phyloP scores from a whole-genome alignment of 2,329 filamentous ascomycete species.

The Diplodia seriata region DNA sequence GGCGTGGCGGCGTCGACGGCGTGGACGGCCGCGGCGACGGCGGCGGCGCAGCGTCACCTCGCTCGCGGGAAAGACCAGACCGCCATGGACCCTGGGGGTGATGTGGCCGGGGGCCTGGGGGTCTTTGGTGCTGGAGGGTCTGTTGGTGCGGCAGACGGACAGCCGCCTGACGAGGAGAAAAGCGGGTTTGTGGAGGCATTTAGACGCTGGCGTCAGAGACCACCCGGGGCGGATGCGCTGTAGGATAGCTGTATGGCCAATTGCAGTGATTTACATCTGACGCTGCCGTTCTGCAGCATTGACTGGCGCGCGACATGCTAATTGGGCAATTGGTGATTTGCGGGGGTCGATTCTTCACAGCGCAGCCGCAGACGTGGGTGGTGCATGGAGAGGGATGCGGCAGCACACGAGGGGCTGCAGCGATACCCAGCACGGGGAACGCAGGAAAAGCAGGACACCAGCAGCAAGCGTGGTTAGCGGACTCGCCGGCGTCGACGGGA shows the following conservation, averaged over 20 bases:
- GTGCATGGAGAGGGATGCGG: slow-evolving; percentile 14
- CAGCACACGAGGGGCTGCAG: neutral
- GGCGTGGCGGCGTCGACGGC: neutral
- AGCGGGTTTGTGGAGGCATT: slow-evolving; percentile 32
- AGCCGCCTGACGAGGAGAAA: slow-evolving; percentile 6
- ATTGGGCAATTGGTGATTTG: neutral
- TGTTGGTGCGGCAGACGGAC: slow-evolving; percentile 15
- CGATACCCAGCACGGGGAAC: slow-evolving; percentile 28
- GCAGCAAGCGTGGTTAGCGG: slow-evolving; percentile 15
- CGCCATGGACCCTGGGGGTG: slow-evolving; percentile 3
- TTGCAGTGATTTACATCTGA: neutral
- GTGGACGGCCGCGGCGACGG: neutral
- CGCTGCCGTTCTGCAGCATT: neutral
- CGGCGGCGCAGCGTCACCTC: slow-evolving; percentile 3
- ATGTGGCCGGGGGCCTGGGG: slow-evolving; percentile 22
- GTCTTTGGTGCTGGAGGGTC: slow-evolving; percentile 9
- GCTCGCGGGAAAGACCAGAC: slow-evolving; percentile 4
- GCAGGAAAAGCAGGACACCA: slow-evolving; percentile 12
- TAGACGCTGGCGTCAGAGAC: slow-evolving; percentile 22
- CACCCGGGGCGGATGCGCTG: neutral
- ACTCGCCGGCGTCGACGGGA: slow-evolving; percentile 26
- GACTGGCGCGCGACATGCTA: neutral
- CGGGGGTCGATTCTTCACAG: slow-evolving; percentile 10
- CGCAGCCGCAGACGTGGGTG: slow-evolving; percentile 22
- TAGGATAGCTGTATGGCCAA: neutral